phyloP scores from a whole-genome alignment of 2,329 filamentous ascomycete species.

The Calonectria henricotiae region DNA sequence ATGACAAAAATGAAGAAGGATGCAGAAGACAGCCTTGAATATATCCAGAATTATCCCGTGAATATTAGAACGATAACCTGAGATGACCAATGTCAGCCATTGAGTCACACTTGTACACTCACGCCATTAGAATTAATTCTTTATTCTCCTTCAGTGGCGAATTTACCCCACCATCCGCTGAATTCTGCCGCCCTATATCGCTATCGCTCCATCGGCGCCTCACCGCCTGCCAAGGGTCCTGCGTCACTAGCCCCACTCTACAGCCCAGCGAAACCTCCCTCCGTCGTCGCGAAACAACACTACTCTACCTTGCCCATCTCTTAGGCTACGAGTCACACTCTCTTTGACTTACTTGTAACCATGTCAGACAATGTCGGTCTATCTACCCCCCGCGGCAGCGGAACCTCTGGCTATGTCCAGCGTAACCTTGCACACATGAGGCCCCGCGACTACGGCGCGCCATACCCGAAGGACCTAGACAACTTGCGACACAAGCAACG shows the following conservation, averaged over 20 bases:
- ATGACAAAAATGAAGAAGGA: neutral
- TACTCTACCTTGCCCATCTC: conserved; percentile 7
- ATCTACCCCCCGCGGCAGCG: conserved; percentile 92
- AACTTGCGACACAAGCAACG: conserved; percentile 82
- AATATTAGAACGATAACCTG: neutral
- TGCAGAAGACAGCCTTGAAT: neutral
- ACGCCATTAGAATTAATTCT: conserved; percentile 31
- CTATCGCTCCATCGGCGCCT: conserved; percentile 33
- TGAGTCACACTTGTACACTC: conserved; percentile 40
- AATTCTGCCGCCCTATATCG: conserved; percentile 48
- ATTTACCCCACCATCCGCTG: conserved; percentile 46
- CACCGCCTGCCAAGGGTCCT: conserved; percentile 48
- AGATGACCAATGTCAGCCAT: conserved; percentile 1
- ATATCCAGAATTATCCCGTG: neutral
- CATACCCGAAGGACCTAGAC: conserved; percentile 82
- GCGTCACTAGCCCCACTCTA: conserved; percentile 33
- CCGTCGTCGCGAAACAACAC: conserved; percentile 1
- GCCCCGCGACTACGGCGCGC: conserved; percentile 85
- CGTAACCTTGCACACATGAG: conserved; percentile 92
- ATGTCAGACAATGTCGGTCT: conserved; percentile 99
- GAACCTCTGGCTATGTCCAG: conserved; percentile 97
- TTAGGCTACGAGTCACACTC: neutral
- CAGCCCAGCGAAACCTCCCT: conserved; percentile 11
- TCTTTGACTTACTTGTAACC: conserved; percentile 31
- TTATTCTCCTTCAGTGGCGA: conserved; percentile 25